Conservation (phyloP, 1,284 basidiomycete species). For the Papiliotrema laurentii region DNA sequence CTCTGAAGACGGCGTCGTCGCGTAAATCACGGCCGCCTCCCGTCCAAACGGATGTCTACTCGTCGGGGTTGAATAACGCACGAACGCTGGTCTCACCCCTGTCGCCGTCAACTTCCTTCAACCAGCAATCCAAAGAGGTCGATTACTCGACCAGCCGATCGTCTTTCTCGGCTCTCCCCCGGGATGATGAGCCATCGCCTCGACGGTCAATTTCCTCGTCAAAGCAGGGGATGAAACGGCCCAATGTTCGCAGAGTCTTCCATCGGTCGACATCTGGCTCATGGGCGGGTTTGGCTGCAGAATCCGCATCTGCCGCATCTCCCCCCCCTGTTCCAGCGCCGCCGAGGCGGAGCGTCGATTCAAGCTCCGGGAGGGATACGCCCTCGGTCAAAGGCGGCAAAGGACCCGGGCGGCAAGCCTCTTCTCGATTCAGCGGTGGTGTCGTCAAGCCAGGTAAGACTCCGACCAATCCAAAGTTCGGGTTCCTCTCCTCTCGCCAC, state of each 20-base stretch:
- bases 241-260: constrained; percentile 36
- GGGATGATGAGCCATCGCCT: constrained; percentile 1
- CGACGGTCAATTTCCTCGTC: constrained; percentile 1
- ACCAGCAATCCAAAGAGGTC: background rate
- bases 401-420: background rate
- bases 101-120: constrained; percentile 6
- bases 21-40: background rate
- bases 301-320: background rate
- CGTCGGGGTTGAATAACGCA: background rate
- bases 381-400: too few relatives aligned
- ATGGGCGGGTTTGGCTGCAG: constrained; percentile 35
- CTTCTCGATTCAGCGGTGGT: background rate
- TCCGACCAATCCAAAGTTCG: background rate
- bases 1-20: constrained; percentile 14
- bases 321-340: background rate
- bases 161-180: constrained; percentile 14
- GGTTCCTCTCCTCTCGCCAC: background rate
- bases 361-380: background rate
- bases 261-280: constrained; percentile 31
- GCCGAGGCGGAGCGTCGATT: background rate
- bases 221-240: constrained; percentile 18
- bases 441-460: background rate
- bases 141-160: constrained; percentile 8
- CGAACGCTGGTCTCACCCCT: constrained; percentile 11
- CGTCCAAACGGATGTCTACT: background rate